Evolutionary conservation across 495 filamentous ascomycete genomes (phyloP).

Genomic region (Neurospora tetraspora): DNA sequence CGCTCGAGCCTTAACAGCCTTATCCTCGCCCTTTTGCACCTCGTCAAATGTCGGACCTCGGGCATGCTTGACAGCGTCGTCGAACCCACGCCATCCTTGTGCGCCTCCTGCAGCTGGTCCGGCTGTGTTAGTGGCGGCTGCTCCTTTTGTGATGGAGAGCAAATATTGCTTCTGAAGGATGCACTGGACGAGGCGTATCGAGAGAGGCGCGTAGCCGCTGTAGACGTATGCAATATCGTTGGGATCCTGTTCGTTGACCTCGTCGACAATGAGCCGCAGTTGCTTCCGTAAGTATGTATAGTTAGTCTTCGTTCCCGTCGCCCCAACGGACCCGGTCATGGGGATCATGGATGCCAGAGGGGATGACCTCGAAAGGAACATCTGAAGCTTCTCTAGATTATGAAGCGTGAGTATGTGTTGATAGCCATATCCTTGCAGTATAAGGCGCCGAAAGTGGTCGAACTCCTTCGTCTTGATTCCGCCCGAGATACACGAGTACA

Average conservation of each 20-base stretch:
- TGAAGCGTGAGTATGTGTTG: constrained; percentile 87
- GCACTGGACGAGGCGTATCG: constrained; percentile 88
- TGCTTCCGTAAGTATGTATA: constrained; percentile 79
- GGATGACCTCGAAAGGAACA: constrained; percentile 63
- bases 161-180: constrained; percentile 83
- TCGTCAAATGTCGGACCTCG: constrained; percentile 84
- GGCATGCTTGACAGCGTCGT: constrained; percentile 76
- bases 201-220: constrained; percentile 91
- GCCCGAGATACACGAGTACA: constrained; percentile 82
- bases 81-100: constrained; percentile 84
- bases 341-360: constrained; percentile 62
- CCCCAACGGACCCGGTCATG: constrained; percentile 41
- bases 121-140: constrained; percentile 34
- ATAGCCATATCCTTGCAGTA: constrained; percentile 88
- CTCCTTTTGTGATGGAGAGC: constrained; percentile 54
- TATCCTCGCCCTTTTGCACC: constrained; percentile 87
- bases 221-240: constrained; percentile 96
- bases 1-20: constrained; percentile 79
- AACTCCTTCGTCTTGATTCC: constrained; percentile 81
- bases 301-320: constrained; percentile 68
- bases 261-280: constrained; percentile 84
- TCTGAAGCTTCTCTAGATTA: constrained; percentile 80
- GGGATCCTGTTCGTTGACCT: constrained; percentile 94
- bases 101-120: constrained; percentile 47
- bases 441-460: constrained; percentile 76